A percentile compares a stretch with the other conserved stretches of the same genome.
phyloP scores from a whole-genome alignment of 2,329 filamentous ascomycete genomes.

The Penicillium occitanis region DNA sequence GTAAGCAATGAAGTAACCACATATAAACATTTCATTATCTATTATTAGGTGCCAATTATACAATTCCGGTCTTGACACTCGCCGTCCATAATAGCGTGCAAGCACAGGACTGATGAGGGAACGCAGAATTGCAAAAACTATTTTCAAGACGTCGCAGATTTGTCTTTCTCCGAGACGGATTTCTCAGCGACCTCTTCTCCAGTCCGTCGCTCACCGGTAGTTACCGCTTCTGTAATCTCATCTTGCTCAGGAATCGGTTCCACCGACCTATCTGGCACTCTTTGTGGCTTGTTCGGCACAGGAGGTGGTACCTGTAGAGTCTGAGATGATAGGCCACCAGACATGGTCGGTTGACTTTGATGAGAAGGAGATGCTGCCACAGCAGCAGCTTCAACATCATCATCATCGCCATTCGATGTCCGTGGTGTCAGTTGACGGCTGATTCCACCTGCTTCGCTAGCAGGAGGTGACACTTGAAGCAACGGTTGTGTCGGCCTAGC shows the following conservation, averaged over 20 bases:
- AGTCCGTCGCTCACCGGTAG: not conserved
- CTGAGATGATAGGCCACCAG: constrained; percentile 1
- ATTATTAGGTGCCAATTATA: not conserved
- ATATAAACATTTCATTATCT: constrained; percentile 1
- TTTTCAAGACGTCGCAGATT: not conserved
- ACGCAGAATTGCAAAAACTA: not conserved
- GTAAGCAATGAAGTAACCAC: not conserved
- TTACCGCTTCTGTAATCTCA: constrained; percentile 8
- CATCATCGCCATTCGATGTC: constrained; percentile 1
- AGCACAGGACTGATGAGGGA: not conserved
- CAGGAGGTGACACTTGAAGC: constrained; percentile 19
- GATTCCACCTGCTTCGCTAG: constrained; percentile 4
- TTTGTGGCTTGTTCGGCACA: not conserved
- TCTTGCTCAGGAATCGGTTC: constrained; percentile 6
- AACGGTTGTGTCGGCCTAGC: constrained; percentile 11
- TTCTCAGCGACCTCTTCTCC: not conserved
- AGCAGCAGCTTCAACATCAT: constrained; percentile 7
- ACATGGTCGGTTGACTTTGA: not conserved
- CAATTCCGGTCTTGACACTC: not conserved
- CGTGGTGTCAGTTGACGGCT: constrained; percentile 14
- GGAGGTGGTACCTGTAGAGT: not conserved
- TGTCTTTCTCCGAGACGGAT: not conserved
- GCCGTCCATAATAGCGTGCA: not conserved
- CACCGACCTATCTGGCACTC: not conserved
- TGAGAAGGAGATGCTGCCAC: not conserved